A percentile compares a stretch with the other conserved stretches of the same genome.
Evolutionary conservation across 2,329 filamentous ascomycete genomes (phyloP).

Genomic region (Phyllosticta ampelicida): DNA sequence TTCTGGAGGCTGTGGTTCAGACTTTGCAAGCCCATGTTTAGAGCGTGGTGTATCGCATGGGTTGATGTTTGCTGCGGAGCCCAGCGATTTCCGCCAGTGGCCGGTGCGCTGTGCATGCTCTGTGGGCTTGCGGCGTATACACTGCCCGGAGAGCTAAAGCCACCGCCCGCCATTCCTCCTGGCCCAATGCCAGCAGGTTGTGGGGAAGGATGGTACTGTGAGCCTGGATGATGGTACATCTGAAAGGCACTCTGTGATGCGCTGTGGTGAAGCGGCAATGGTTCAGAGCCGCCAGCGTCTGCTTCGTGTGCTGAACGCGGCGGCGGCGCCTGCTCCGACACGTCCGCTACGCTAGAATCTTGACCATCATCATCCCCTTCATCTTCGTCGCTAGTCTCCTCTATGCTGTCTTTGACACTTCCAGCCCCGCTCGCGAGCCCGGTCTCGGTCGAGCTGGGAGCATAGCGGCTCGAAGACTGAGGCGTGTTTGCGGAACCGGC

Average conservation of each 20-base stretch:
- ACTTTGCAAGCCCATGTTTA: neutral
- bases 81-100: neutral
- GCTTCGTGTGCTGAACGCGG: conserved; percentile 5
- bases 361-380: conserved; percentile 9
- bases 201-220: neutral
- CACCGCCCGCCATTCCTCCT: conserved; percentile 1
- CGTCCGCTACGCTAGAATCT: neutral
- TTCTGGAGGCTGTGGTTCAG: conserved; percentile 4
- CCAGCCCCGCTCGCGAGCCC: conserved; percentile 1
- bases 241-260: neutral
- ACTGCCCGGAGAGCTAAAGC: neutral
- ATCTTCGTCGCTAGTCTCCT: conserved; percentile 10
- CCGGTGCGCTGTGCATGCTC: neutral
- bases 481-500: conserved; percentile 6
- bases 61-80: neutral
- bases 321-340: conserved; percentile 2
- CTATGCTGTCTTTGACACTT: conserved; percentile 10
- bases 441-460: neutral
- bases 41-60: neutral
- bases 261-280: conserved; percentile 3
- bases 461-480: conserved; percentile 5
- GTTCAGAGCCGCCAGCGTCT: conserved; percentile 2
- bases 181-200: neutral
- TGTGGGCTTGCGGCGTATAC: neutral
- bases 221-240: neutral